Evolutionary conservation across 2,329 filamentous ascomycete genomes (phyloP), one percentile per base, ranked within the genome.

Genomic region (Endoconidiophora polonica): DNA sequence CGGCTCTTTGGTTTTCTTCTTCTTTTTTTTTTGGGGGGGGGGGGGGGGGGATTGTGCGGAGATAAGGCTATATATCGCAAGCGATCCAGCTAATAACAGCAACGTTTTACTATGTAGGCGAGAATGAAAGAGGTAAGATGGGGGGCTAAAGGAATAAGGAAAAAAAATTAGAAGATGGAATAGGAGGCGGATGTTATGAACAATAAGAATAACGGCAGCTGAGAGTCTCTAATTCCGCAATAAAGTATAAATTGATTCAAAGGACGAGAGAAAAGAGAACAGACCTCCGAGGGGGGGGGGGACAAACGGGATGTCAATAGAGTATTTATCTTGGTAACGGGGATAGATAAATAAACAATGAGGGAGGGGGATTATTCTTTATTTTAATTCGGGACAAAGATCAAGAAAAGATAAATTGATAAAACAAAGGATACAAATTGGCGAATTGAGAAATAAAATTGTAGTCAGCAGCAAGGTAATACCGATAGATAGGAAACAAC

Each of bases 261-360:
- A 33, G 26, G 5, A 33, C 26, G 24, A 23, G 48, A 49, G 48
- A 49, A 49, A 44, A 49, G 47, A 49, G 42, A 44, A 43, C 18
- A 51, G 44, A 41, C 29, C 12, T 9, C 12, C n/a, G 24, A 26
- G 14, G 6, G 5, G 49, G 23, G 24, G 16, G 14, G 6, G 5
- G 49, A 37, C 12, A 42, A 23, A 46, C 20, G 18, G 24, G 24
- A 44, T 20, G 29, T 12, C 16, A 29, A 12, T 22, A 33, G 24
- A 18, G 18, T 37, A 24, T 18, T 22, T 18, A 47, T 37, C n/a
- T 37, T 16, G 10, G 18, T 14, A 16, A 22, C 26, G 33, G 29
- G 37, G n/a, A 20, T 29, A 33, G 24, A 26, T 36, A 18, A 36
- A 33, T 29, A n/a, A 26, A n/a, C 5, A 45, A 16, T 5, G 23